phyloP scores from a whole-genome alignment of 345 rosid genomes.

The Citrus reticulata region DNA sequence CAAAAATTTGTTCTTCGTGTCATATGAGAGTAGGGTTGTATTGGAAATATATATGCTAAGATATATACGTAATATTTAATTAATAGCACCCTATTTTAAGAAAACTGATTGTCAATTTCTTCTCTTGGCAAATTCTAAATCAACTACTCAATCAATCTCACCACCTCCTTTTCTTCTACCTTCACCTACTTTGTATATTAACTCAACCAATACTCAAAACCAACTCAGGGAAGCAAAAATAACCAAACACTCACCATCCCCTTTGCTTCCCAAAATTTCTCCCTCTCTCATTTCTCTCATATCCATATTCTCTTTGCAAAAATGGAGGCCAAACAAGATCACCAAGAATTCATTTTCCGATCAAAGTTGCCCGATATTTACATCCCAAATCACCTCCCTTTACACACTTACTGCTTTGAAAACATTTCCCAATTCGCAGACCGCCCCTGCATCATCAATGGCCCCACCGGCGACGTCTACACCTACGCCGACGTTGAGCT shows the following conservation, averaged over 20 bases:
- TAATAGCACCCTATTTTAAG: no score
- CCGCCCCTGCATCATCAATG: conserved; percentile 57
- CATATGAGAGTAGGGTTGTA: no score
- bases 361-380: conserved; percentile 60
- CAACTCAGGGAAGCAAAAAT: conserved; percentile 18
- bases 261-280: not conserved
- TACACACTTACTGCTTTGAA: conserved; percentile 53
- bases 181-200: conserved; percentile 39
- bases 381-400: conserved; percentile 59
- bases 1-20: no score
- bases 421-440: conserved; percentile 34
- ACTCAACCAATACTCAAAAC: conserved; percentile 27
- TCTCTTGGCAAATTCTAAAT: not conserved
- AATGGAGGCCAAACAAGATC: conserved; percentile 30
- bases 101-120: not conserved
- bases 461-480: conserved; percentile 38
- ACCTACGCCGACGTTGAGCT: conserved; percentile 58
- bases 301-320: not conserved
- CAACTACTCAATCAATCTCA: conserved; percentile 15
- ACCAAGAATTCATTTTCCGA: conserved; percentile 49
- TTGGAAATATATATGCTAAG: no score
- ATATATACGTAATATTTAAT: no score
- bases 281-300: not conserved
- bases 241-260: conserved; percentile 28
- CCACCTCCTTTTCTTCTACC: conserved; percentile 26